Base-by-base conservation (phyloP, 108 stramenopile genomes). In the Epipyxis sp. region DNA sequence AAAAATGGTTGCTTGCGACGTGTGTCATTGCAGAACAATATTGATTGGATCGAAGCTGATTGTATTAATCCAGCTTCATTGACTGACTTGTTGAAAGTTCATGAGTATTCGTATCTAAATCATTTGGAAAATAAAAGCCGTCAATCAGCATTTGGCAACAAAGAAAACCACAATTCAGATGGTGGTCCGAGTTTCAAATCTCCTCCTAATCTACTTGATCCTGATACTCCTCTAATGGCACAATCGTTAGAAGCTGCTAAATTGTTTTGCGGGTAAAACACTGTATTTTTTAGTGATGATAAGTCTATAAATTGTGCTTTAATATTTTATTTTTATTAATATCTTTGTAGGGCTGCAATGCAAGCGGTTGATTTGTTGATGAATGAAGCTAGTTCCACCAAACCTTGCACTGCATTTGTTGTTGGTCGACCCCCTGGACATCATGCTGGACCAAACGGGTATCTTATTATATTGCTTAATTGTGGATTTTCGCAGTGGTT, bases 361-460 rank as follows among this genome's bases (percentile, higher is more conserved):
- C 30, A 29, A 37, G 61, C 61, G 6, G 61, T 65, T 16, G 61
- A 65, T 65, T 3, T 25, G 3, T 6, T 65, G 25, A 29, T 65
- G 61, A 57, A 57, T 20, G 54, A 16, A 25, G 20, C 54, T 57
- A 16, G 54, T 20, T 57, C 54, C 54, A 57, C 20, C 54, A 25
- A 20, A 16, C 54, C 25, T 25, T 20, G 16, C 54, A 25, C 54
- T 25, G 61, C 34, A 6, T 65, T 65, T 37, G 61, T 65, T 37
- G 34, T 65, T 65, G 61, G 61, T 37, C 92, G 98, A 40, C 98
- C 98, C 32, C 98, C 98, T 0, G 98, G 98, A 44, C 98, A 99
- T 83, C 98, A 99, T 86, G 97, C 98, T 42, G 97, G 96, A 20
- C 92, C 94, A 32, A 59, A 90, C 16, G 98, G 98, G 10, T 79